These are phyloP conservation scores for Chlamydomonas urium DNA, from an alignment of 139 green algal species.

Conservation along the genomic window DNA sequence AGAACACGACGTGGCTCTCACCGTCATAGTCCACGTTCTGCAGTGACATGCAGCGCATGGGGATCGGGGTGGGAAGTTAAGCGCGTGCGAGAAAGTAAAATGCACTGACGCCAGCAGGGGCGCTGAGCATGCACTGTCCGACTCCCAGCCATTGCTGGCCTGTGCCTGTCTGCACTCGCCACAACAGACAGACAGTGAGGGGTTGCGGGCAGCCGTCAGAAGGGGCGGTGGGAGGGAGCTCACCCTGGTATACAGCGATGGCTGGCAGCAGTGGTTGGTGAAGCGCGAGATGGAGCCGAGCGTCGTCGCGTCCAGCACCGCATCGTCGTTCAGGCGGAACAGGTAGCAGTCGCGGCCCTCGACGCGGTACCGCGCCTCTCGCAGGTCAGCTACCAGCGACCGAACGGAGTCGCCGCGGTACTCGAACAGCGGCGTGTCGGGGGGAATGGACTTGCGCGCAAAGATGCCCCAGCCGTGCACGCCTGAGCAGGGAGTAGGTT, in stretches of 20 bases:
- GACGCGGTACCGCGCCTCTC: conserved; percentile 68
- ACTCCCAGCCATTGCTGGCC: too few species aligned
- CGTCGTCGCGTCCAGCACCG: conserved; percentile 80
- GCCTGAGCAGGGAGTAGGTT: conserved; percentile 26
- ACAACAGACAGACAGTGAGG: too few species aligned
- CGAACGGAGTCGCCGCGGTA: conserved; percentile 79
- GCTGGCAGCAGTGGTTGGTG: conserved; percentile 89
- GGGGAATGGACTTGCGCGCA: conserved; percentile 53
- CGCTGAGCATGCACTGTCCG: too few species aligned
- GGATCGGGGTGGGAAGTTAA: not conserved
- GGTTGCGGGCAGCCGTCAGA: too few species aligned
- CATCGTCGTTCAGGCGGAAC: conserved; percentile 71
- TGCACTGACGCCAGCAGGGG: too few species aligned
- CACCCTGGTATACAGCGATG: conserved; percentile 81
- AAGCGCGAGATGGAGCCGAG: conserved; percentile 55
- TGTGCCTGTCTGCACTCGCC: too few species aligned
- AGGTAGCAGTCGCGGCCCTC: conserved; percentile 82
- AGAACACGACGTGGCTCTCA: conserved; percentile 23
- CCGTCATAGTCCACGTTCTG: conserved; percentile 13
- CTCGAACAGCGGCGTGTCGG: conserved; percentile 84
- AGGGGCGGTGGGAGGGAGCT: too few species aligned
- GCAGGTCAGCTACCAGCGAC: conserved; percentile 55
- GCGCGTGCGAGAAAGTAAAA: too few species aligned
- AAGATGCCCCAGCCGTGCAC: conserved; percentile 90
- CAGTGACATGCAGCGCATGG: not conserved